Percentiles rank a stretch among this genome's conserved stretches.
Evolutionary conservation across 257 asterid genomes (phyloP).

Genomic region (Gentiana macrophylla): DNA sequence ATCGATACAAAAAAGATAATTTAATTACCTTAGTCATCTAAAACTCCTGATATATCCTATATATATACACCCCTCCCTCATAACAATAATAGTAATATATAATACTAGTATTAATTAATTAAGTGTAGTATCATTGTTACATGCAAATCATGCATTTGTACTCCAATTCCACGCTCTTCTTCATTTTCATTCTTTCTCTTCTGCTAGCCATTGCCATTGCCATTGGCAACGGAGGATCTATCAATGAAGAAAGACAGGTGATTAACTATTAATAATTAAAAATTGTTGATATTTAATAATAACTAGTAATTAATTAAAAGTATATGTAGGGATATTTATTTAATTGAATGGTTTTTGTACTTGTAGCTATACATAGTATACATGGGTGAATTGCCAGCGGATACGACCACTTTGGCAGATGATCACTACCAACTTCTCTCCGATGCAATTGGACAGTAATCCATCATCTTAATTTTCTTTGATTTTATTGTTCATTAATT

Average conservation of each 20-base stretch:
- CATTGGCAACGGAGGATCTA: slow-evolving; percentile 3
- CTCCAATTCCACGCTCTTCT: slow-evolving; percentile 2
- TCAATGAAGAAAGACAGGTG: slow-evolving; percentile 37
- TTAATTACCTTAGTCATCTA: too few species aligned
- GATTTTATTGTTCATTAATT: background rate
- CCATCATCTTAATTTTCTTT: background rate
- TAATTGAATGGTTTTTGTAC: too few species aligned
- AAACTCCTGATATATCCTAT: too few species aligned
- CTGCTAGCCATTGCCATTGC: slow-evolving; percentile 3
- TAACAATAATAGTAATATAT: too few species aligned
- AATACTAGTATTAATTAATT: too few species aligned
- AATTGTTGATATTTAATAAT: too few species aligned
- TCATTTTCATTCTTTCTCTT: slow-evolving; percentile 15
- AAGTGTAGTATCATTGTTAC: too few species aligned
- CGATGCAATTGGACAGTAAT: slow-evolving; percentile 60
- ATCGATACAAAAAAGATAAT: too few species aligned
- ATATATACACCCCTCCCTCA: too few species aligned
- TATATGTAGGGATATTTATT: background rate
- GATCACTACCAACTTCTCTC: slow-evolving; percentile 41
- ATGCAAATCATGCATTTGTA: background rate
- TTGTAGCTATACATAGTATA: slow-evolving; percentile 61
- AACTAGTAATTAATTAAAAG: too few species aligned
- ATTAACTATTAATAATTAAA: too few species aligned
- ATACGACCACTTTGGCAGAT: slow-evolving; percentile 16
- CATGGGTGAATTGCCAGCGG: slow-evolving; percentile 62